phyloP scores from a whole-genome alignment of 1,284 basidiomycete species.

The Ganoderma lucidum region DNA sequence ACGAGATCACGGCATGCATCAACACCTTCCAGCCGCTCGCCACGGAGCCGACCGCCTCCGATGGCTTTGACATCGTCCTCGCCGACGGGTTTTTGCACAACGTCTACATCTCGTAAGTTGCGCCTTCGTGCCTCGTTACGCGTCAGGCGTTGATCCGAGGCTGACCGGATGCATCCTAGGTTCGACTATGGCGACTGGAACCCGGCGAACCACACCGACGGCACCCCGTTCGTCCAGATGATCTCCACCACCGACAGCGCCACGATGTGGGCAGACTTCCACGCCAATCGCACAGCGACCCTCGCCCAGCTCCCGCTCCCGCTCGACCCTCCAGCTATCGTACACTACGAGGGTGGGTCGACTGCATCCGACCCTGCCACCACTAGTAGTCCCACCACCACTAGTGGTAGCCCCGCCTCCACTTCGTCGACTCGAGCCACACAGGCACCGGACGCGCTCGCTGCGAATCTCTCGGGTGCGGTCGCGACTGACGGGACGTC shows the following conservation, averaged over 20 bases:
- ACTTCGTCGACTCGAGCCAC: constrained; percentile 2
- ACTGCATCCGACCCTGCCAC: background rate
- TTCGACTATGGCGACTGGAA: constrained; percentile 53
- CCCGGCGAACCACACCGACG: constrained; percentile 29
- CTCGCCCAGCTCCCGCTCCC: constrained; percentile 21
- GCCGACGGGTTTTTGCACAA: constrained; percentile 51
- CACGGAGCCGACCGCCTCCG: constrained; percentile 32
- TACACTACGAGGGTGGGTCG: background rate
- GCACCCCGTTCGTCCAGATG: constrained; percentile 45
- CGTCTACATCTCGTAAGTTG: constrained; percentile 48
- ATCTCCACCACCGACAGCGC: constrained; percentile 36
- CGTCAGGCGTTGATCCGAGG: background rate
- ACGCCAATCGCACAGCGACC: constrained; percentile 19
- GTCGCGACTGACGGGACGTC: background rate
- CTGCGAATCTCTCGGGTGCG: constrained; percentile 1
- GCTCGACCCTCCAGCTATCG: constrained; percentile 8
- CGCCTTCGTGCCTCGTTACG: background rate
- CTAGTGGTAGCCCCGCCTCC: background rate
- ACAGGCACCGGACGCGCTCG: background rate
- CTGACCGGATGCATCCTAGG: constrained; percentile 18
- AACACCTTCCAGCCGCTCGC: constrained; percentile 19
- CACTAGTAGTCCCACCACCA: too few relatives aligned
- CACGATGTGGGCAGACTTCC: constrained; percentile 33
- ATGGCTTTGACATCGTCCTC: constrained; percentile 45
- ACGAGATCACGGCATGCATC: constrained; percentile 13